These are phyloP conservation scores for Fusarium albosuccineum DNA, from an alignment of 2,329 filamentous ascomycete species.

Conservation along the genomic window DNA sequence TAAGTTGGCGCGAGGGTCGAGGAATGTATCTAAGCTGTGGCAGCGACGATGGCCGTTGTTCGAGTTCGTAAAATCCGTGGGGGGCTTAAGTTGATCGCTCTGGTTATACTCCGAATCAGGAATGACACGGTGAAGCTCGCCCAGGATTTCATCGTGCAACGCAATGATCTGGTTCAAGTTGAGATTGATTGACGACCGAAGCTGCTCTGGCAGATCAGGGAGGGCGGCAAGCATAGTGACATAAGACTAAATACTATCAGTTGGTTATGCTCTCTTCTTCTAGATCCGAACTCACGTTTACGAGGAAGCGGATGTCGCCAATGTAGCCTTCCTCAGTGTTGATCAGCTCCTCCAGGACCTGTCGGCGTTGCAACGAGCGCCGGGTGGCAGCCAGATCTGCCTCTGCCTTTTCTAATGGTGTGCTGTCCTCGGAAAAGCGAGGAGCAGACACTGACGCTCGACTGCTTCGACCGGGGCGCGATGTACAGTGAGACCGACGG, in stretches of 20 bases:
- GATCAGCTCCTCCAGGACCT: slow-evolving; percentile 87
- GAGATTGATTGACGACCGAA: slow-evolving; percentile 79
- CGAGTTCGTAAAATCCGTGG: slow-evolving; percentile 27
- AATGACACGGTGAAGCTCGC: slow-evolving; percentile 77
- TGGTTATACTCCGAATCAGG: slow-evolving; percentile 76
- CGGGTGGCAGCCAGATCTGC: slow-evolving; percentile 78
- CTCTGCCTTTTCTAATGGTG: slow-evolving; percentile 66
- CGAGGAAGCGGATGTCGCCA: slow-evolving; percentile 85
- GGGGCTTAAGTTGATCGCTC: slow-evolving; percentile 31
- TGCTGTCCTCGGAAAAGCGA: slow-evolving; percentile 76
- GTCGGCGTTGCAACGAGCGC: slow-evolving; percentile 80
- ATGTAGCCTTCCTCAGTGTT: slow-evolving; percentile 91
- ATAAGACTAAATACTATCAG: slow-evolving; percentile 70
- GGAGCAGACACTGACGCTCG: slow-evolving; percentile 69
- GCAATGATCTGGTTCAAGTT: slow-evolving; percentile 85
- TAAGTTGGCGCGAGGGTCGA: slow-evolving; percentile 55
- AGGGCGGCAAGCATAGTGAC: slow-evolving; percentile 80
- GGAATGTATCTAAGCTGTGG: slow-evolving; percentile 62
- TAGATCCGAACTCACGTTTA: slow-evolving; percentile 72
- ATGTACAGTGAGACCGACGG: slow-evolving; percentile 64
- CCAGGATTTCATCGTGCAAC: slow-evolving; percentile 85
- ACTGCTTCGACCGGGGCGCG: slow-evolving; percentile 73
- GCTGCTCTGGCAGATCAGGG: slow-evolving; percentile 71
- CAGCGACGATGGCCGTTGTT: slow-evolving; percentile 58
- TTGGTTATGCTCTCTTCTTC: neutral